Base-by-base conservation (phyloP, 257 asterid genomes). In the Penstemon barbatus region DNA sequence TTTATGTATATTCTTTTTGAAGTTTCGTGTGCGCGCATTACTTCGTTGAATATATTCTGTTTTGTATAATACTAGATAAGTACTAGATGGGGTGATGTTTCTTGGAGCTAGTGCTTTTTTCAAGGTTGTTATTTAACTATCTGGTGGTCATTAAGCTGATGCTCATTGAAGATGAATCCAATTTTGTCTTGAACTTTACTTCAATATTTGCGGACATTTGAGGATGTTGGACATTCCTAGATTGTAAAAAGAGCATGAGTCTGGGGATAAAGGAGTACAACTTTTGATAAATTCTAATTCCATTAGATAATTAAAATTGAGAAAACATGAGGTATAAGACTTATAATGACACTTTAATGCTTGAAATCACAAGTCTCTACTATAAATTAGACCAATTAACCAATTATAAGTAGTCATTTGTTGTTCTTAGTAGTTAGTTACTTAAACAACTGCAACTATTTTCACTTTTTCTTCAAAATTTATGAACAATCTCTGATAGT, bases 161-260 rank as follows among this genome's bases (percentile, higher is more conserved):
- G 46, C 42, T 55, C 65, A 56, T 44, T 36, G 38, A 44, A 19
- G 9, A 4, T 13, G 18, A 65, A 42, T 46, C 61, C 12, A n/a
- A 8, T 25, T 62, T 62, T 50, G 41, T 63, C 69, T 6, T 57
- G 43, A 42, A 51, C 55, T 41, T 40, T 38, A n/a, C 63, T 46
- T 59, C 56, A 13, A 41, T 52, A n/a, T 55, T 38, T 18, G 18
- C 50, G 0, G 54, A 53, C 39, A 62, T 44, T 40, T 60, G 12
- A 61, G 41, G 36, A 62, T 43, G 50, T 46, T 36, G 57, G 65
- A 60, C 54, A 40, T 63, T 63, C 68, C 68, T 18, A 19, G 36
- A 63, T 7, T 45, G 33, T 12, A 49, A 18, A 8, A 19, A 18
- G 53, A n/a, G 56, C 68, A 33, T 59, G 40, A 19, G 25, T 62